Base-by-base conservation (phyloP, 2,329 filamentous ascomycete species). In the Ascochyta pisi region DNA sequence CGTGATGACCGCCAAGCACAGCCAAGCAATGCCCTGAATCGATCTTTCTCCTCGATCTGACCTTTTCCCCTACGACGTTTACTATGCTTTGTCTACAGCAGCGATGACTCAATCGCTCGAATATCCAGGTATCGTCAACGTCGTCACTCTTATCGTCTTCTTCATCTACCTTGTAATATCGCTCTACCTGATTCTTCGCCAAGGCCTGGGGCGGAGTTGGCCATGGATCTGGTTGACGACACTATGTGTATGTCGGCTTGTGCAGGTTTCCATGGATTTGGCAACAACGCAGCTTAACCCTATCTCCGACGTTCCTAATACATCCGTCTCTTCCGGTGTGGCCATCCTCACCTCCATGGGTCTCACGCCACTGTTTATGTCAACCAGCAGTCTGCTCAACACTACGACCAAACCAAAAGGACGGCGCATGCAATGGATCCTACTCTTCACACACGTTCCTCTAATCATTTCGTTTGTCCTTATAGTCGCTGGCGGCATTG, bases 401-500 rank as follows among this genome's bases (percentile, higher is more conserved):
- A 60, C 68, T 6, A 74, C 71, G 1, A 65, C 67, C 5, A 58
- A 67, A 39, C 72, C 72, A 10, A 74, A 74, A 50, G 72, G 72
- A 39, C 63, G 72, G 27, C 68, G 71, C 39, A 74, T 74, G 72
- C 72, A 74, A 62, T 74, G 72, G 72, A 68, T 74, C 46, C 62
- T 74, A 29, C 59, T 74, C 9, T 60, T 70, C 16, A 57, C 73
- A 1, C 68, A 74, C 42, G 60, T 74, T 40, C 72, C 72, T 6
- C 60, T 74, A 19, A 51, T 71, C 22, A 65, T 73, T 42, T 74
- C 72, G 2, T 70, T 74, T 43, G 66, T 73, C 45, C 65, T 74
- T 34, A 74, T 73, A 47, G 64, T 74, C 22, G 71, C 72, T 29
- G 72, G 72, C 22, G 71, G 70, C 27, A 73, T 74, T 45, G 72